A percentile compares a stretch with the other conserved stretches of the same genome.
Conservation (phyloP, 177 flowering plant species). For the Telopea speciosissima region DNA sequence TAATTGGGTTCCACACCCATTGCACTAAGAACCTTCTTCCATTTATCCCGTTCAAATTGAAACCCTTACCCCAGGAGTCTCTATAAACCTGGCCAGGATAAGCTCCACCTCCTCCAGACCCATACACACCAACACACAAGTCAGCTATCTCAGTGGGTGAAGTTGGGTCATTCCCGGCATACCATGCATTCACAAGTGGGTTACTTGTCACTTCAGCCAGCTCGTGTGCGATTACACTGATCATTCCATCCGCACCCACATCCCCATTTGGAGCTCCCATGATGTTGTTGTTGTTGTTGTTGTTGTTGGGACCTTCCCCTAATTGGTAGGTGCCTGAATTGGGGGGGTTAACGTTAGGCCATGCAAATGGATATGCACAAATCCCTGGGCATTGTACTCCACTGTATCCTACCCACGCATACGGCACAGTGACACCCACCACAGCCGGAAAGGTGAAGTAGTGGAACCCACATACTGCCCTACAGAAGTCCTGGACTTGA, state of each 20-base stretch:
- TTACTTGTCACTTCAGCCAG: conserved; percentile 52
- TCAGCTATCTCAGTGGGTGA: conserved; percentile 64
- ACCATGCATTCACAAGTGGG: conserved; percentile 65
- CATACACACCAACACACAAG: conserved; percentile 57
- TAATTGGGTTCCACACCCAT: conserved; percentile 53
- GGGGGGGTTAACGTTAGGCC: too few relatives aligned
- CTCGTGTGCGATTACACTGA: conserved; percentile 68
- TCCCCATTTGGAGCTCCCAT: conserved; percentile 57
- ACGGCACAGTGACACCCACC: conserved; percentile 53
- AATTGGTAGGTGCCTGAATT: conserved; percentile 27
- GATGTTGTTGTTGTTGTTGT: conserved; percentile 7
- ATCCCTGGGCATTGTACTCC: conserved; percentile 55
- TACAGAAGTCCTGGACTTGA: conserved; percentile 53
- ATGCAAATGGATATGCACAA: conserved; percentile 66
- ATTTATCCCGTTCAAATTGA: conserved; percentile 47
- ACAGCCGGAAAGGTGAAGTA: conserved; percentile 57
- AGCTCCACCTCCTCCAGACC: conserved; percentile 62
- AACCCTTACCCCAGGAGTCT: conserved; percentile 37
- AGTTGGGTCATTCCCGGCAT: conserved; percentile 48
- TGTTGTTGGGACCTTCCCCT: conserved; percentile 10
- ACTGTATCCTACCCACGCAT: conserved; percentile 61
- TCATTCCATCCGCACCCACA: conserved; percentile 55
- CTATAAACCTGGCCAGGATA: conserved; percentile 39
- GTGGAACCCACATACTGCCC: conserved; percentile 68
- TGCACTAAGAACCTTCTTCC: conserved; percentile 56